These are phyloP conservation scores for Casaregolazyma lundiana DNA, from an alignment of 1,139 yeast species.

Conservation along the genomic window DNA sequence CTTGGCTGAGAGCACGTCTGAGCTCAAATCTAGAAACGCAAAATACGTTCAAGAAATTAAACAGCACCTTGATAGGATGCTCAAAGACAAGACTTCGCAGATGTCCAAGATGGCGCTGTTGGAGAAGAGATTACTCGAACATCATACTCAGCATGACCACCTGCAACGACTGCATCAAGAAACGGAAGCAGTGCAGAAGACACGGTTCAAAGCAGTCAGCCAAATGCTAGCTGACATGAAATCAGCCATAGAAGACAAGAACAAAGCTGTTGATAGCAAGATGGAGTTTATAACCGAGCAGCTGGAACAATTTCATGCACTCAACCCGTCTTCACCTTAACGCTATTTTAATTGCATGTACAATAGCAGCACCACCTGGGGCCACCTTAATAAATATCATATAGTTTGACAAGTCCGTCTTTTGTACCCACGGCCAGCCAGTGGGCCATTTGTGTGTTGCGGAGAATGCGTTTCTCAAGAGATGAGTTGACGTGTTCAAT, in stretches of 20 bases:
- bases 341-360: not conserved
- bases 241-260: slow-evolving; percentile 15
- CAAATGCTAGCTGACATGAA: slow-evolving; percentile 21
- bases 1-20: slow-evolving; percentile 21
- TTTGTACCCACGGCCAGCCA: slow-evolving; percentile 38
- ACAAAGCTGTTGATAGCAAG: slow-evolving; percentile 13
- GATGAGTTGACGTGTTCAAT: not conserved
- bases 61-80: slow-evolving; percentile 15
- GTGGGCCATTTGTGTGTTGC: slow-evolving; percentile 17
- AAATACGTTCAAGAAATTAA: slow-evolving; percentile 20
- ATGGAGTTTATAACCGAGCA: slow-evolving; percentile 12
- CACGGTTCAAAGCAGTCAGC: slow-evolving; percentile 21
- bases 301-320: slow-evolving; percentile 12
- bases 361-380: not conserved
- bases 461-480: not conserved
- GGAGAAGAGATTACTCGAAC: slow-evolving; percentile 10
- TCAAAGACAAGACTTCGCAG: slow-evolving; percentile 19
- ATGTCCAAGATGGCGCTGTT: slow-evolving; percentile 16
- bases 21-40: slow-evolving; percentile 20
- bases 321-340: not conserved
- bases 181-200: slow-evolving; percentile 18
- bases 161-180: slow-evolving; percentile 21
- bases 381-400: slow-evolving; percentile 25
- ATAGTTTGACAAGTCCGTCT: slow-evolving; percentile 35
- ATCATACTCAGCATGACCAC: slow-evolving; percentile 11